Base-by-base conservation (phyloP, 345 rosid genomes). In the Gossypioides kirkii region DNA sequence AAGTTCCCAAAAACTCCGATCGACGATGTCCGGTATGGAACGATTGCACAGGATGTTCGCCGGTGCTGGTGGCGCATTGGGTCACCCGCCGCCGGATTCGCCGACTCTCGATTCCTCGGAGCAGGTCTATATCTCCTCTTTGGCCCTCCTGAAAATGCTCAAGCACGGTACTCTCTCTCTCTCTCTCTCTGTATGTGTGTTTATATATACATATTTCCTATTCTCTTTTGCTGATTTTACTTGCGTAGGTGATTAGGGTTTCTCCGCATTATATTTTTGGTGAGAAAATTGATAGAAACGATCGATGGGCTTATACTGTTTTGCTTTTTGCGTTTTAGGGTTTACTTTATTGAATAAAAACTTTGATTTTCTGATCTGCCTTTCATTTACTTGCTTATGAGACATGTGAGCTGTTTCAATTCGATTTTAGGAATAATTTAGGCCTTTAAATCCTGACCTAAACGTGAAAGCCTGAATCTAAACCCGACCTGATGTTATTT, bases 41-140 rank as follows among this genome's bases (percentile, higher is more conserved):
- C 85, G 98, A 69, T 78, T 93, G 50, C 97, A 93, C 75, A 71
- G 97, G 55, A 93, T 91, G 89, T 90, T 93, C 74, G 90, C 91
- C 65, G 96, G 98, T 3, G 97, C 96, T 13, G 96, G 97, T 23
- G 92, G 96, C 4, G 87, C 90, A 16, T 77, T 93, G 53, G 96
- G 92, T 32, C 98, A 93, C 74, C 96, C 98, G 3, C 92, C 97
- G 0, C 93, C 96, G 0, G 97, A 93, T 80, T 89, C 97, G 8
- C 97, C 98, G 0, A 90, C 98, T 9, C 92, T 94, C 52, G 98
- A 94, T 77, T 86, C 98, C 2, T 92, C 97, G 53, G 97, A 94
- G 91, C 98, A 94, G 71, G 98, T 94, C 81, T 94, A 94, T 83
- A 94, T 92, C 84, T 94, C 98, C 71, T 92, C 98, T n/a, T 97